Evolutionary conservation across 805 yeast species (phyloP), one percentile per base, ranked within the genome.

Genomic region (Danielozyma ontarioensis): DNA sequence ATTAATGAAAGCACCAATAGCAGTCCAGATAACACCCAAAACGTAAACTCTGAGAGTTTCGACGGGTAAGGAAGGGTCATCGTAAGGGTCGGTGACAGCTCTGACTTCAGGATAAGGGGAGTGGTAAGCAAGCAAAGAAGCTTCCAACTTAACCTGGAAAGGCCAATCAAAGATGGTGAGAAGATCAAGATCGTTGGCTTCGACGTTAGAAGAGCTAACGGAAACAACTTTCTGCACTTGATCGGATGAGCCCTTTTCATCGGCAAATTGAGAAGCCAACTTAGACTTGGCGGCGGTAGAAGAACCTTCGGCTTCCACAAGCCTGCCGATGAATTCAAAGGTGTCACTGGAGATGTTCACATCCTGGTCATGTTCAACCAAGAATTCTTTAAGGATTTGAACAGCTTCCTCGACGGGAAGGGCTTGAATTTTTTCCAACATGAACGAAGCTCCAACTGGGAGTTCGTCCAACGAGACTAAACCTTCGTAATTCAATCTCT

Each of bases 31-130:
- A 4, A 46, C 34, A 7, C 49, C 51, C n/a, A 42, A 29, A 27
- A 44, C n/a, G 31, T 46, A 46, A 4, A 45, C 49, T 34, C 41
- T 62, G 34, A 74, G 42, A 5, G 83, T 76, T 38, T 74, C 78
- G 24, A 63, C 68, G 0, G 76, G 74, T 24, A 68, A 40, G 2
- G 43, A 31, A 1, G 70, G 70, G 38, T 78, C 80, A 42, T 78
- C 83, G 32, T 45, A 59, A 10, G 78, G 72, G 13, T 76, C 78
- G n/a, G 78, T 77, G 14, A 80, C 72, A 6, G 84, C 78, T 25
- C 85, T 57, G 10, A 80, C 80, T 46, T 80, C 85, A 1, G 83
- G 80, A 40, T 77, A 78, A 4, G 83, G 82, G 3, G 80, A 72
- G 48, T 65, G 68, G 42, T 36, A 62, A 13, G 57, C 59, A 13